These are phyloP conservation scores for Blastocystis sp. DNA, from an alignment of 352 stramenopile genomes.

Conservation along the genomic window DNA sequence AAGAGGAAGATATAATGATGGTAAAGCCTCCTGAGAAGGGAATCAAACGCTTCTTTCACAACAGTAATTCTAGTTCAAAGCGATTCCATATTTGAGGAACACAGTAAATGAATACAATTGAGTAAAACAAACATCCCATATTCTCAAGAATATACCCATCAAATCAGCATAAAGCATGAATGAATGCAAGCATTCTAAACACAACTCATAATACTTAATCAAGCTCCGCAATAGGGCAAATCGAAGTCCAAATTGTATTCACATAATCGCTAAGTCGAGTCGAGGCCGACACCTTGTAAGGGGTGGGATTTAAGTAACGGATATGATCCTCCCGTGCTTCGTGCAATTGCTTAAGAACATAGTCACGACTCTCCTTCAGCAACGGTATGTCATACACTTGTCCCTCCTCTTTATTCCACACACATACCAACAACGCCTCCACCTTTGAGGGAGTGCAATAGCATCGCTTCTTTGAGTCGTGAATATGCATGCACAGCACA, in stretches of 20 bases:
- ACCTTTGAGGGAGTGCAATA: constrained; percentile 84
- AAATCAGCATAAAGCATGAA: background rate
- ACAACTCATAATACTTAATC: constrained; percentile 12
- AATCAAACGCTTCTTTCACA: constrained; percentile 48
- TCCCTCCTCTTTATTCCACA: constrained; percentile 81
- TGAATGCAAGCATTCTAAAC: constrained; percentile 49
- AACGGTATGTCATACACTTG: constrained; percentile 69
- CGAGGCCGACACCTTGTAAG: constrained; percentile 76
- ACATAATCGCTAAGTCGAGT: constrained; percentile 82
- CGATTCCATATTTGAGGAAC: background rate
- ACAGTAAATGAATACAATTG: background rate
- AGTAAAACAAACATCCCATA: constrained; percentile 43
- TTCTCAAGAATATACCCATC: constrained; percentile 40
- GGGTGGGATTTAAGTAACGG: constrained; percentile 87
- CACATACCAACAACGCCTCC: constrained; percentile 78
- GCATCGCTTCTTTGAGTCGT: constrained; percentile 85
- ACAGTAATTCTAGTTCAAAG: background rate
- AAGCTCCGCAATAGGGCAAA: constrained; percentile 73
- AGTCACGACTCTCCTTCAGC: constrained; percentile 75
- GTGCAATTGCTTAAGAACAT: constrained; percentile 83
- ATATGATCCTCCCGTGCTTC: constrained; percentile 86
- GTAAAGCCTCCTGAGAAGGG: background rate
- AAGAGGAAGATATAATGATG: background rate
- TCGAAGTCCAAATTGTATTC: constrained; percentile 82
- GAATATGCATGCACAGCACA: constrained; percentile 87